Conservation (phyloP, 2,329 filamentous ascomycete genomes). For the Chrysoporthe deuterocubensis region DNA sequence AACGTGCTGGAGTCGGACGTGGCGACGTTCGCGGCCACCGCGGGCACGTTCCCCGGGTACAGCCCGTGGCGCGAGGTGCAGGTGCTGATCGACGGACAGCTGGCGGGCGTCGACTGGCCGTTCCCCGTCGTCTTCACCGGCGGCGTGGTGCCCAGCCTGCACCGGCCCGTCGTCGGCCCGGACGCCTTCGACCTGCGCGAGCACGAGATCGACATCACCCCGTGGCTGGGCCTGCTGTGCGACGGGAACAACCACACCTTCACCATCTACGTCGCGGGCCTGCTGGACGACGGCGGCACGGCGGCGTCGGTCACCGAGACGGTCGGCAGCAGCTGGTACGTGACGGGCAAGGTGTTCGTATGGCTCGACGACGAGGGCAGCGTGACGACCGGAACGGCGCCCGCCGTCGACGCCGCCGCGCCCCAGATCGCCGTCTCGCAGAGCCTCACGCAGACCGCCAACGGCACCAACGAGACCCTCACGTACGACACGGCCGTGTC, state of each 20-base stretch:
- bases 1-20: conserved; percentile 70
- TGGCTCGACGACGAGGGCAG: conserved; percentile 63
- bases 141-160: conserved; percentile 75
- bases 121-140: conserved; percentile 85
- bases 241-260: conserved; percentile 70
- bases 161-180: conserved; percentile 77
- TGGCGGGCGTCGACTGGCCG: conserved; percentile 80
- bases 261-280: conserved; percentile 67
- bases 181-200: conserved; percentile 80
- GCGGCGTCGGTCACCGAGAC: conserved; percentile 54
- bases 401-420: conserved; percentile 36
- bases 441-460: conserved; percentile 46
- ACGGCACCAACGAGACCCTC: conserved; percentile 62
- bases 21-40: conserved; percentile 59
- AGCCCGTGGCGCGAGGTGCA: conserved; percentile 81
- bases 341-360: conserved; percentile 81
- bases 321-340: conserved; percentile 71
- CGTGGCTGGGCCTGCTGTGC: conserved; percentile 72
- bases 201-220: conserved; percentile 81
- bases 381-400: conserved; percentile 54
- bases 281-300: conserved; percentile 59
- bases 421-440: conserved; percentile 58
- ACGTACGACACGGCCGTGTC: conserved; percentile 60
- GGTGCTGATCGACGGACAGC: conserved; percentile 70
- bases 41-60: conserved; percentile 65